These are phyloP conservation scores for Ophiosphaerella herpotricha DNA, from an alignment of 2,329 filamentous ascomycete species.

Conservation along the genomic window DNA sequence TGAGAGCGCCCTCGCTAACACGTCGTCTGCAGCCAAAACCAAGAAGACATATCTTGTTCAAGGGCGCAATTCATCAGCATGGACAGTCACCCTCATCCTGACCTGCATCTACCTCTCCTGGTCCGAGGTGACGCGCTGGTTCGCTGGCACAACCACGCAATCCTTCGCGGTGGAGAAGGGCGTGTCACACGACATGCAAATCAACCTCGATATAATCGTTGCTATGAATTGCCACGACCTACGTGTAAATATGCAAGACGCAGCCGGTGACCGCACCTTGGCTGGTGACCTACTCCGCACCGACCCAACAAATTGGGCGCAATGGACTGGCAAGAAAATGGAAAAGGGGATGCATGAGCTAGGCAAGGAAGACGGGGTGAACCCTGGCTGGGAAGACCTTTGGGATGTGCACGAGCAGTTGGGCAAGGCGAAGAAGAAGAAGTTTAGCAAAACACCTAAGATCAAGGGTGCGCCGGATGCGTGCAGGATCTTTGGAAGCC, in stretches of 20 bases:
- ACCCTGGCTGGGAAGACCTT: slow-evolving; percentile 62
- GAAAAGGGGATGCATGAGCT: slow-evolving; percentile 54
- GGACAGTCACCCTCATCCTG: slow-evolving; percentile 81
- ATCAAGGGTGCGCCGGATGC: slow-evolving; percentile 67
- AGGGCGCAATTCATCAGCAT: slow-evolving; percentile 86
- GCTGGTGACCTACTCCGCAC: slow-evolving; percentile 74
- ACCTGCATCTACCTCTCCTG: slow-evolving; percentile 76
- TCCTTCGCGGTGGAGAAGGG: slow-evolving; percentile 94
- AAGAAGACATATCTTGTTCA: slow-evolving; percentile 90
- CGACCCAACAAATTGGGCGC: slow-evolving; percentile 78
- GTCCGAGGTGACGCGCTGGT: slow-evolving; percentile 82
- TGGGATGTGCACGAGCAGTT: slow-evolving; percentile 93
- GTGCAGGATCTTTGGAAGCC: slow-evolving; percentile 85
- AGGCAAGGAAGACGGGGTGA: slow-evolving; percentile 44
- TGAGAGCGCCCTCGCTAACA: slow-evolving; percentile 10
- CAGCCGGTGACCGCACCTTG: slow-evolving; percentile 86
- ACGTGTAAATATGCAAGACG: slow-evolving; percentile 97
- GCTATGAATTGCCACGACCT: slow-evolving; percentile 85
- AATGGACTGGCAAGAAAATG: slow-evolving; percentile 76
- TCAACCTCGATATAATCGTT: slow-evolving; percentile 94
- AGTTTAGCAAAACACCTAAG: slow-evolving; percentile 74
- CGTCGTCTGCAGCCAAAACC: slow-evolving; percentile 74
- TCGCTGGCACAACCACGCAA: slow-evolving; percentile 80
- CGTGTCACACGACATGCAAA: slow-evolving; percentile 82
- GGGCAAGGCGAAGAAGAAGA: slow-evolving; percentile 68